phyloP scores from a whole-genome alignment of 2,329 filamentous ascomycete genomes.

The Beauveria caledonica region DNA sequence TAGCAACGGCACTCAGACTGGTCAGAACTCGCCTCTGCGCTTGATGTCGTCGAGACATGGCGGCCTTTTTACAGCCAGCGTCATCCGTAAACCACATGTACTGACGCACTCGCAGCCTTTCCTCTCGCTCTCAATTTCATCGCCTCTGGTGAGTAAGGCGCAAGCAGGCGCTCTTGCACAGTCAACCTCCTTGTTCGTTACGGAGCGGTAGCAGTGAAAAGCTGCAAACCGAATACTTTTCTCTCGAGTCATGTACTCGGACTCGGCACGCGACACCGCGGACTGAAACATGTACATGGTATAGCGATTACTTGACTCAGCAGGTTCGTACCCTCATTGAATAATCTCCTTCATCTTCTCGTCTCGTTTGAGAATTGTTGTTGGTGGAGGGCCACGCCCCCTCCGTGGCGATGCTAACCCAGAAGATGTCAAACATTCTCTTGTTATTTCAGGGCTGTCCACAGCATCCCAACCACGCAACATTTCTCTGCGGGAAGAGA shows the following conservation, averaged over 20 bases:
- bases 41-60: background rate
- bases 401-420: constrained; percentile 15
- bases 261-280: background rate
- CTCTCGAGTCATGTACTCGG: background rate
- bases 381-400: background rate
- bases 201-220: constrained; percentile 54
- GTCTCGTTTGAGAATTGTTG: constrained; percentile 16
- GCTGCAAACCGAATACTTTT: background rate
- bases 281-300: background rate
- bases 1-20: constrained; percentile 75
- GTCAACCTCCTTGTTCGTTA: constrained; percentile 27
- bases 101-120: constrained; percentile 48
- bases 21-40: constrained; percentile 41
- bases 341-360: constrained; percentile 30
- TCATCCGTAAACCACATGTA: background rate
- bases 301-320: background rate
- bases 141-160: constrained; percentile 71
- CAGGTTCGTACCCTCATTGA: constrained; percentile 34
- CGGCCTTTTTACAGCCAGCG: constrained; percentile 8
- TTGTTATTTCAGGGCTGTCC: background rate
- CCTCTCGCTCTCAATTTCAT: constrained; percentile 84
- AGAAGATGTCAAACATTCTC: background rate
- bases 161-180: constrained; percentile 18
- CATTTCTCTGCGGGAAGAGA: constrained; percentile 21
- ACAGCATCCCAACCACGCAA: background rate